Evolutionary conservation across 164 flowering plant genomes (phyloP).

Genomic region (Buxus sempervirens): DNA sequence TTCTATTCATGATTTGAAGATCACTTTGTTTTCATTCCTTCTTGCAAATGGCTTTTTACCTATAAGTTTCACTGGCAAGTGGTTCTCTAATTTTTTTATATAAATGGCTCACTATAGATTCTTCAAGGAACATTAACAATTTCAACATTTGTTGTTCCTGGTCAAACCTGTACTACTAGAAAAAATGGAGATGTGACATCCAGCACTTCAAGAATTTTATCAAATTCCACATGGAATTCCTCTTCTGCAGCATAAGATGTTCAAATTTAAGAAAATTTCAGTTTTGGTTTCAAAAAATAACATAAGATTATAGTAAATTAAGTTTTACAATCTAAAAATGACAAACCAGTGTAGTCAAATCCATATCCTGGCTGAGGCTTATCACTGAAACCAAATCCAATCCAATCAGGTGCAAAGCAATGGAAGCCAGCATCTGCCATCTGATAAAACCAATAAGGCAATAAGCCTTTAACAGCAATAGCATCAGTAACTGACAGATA

Average conservation of each 20-base stretch:
- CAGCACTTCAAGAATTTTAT: conserved; percentile 62
- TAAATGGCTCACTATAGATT: not conserved
- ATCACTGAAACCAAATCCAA: conserved; percentile 99
- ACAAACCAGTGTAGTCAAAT: conserved; percentile 79
- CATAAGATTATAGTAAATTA: not conserved
- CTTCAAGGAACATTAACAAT: not conserved
- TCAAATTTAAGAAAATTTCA: conserved; percentile 11
- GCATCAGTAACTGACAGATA: not conserved
- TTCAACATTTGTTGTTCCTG: not conserved
- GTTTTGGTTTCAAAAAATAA: not conserved
- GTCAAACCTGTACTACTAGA: conserved; percentile 82
- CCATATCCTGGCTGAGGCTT: conserved; percentile 95
- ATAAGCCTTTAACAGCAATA: not conserved
- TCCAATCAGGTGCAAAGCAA: conserved; percentile 98
- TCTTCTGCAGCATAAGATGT: conserved; percentile 48
- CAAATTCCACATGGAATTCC: conserved; percentile 83
- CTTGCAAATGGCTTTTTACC: no score
- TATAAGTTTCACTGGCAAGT: no score
- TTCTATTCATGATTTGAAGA: no score
- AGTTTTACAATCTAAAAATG: not conserved
- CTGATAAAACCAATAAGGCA: conserved; percentile 27
- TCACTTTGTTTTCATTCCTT: no score
- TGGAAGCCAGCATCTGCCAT: conserved; percentile 92
- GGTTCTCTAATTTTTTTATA: not conserved
- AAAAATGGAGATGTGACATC: conserved; percentile 65